Evolutionary conservation across 352 stramenopile species (phyloP).

Genomic region (Phytophthora pinifolia): DNA sequence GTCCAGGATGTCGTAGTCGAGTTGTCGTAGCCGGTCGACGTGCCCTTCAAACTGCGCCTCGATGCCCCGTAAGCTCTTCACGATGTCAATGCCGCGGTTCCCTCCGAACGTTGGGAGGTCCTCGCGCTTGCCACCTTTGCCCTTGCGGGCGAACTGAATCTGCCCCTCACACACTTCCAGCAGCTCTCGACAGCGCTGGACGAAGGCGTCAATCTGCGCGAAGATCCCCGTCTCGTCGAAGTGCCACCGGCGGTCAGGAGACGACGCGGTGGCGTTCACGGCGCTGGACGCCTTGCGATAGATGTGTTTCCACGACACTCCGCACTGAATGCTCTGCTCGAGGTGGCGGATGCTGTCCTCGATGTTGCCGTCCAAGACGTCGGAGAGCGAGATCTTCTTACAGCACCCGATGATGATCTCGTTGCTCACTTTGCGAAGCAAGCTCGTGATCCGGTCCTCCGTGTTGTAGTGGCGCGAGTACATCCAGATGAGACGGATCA

Average conservation of each 20-base stretch:
- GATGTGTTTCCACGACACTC: conserved; percentile 92
- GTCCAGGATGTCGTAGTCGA: conserved; percentile 95
- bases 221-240: conserved; percentile 96
- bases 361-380: conserved; percentile 95
- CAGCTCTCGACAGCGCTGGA: conserved; percentile 94
- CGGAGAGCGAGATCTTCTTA: conserved; percentile 82
- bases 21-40: conserved; percentile 82
- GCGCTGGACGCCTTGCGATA: conserved; percentile 65
- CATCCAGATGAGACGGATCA: conserved; percentile 94
- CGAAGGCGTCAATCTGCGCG: conserved; percentile 95
- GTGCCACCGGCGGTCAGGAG: conserved; percentile 74
- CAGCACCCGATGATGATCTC: conserved; percentile 93
- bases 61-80: conserved; percentile 92
- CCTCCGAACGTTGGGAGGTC: conserved; percentile 90
- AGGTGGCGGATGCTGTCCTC: conserved; percentile 86
- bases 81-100: conserved; percentile 91
- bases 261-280: conserved; percentile 56
- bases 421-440: conserved; percentile 94
- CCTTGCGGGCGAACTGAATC: conserved; percentile 94
- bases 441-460: conserved; percentile 90
- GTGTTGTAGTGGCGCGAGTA: conserved; percentile 95
- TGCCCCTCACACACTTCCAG: conserved; percentile 95
- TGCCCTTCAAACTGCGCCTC: conserved; percentile 92
- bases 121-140: conserved; percentile 58
- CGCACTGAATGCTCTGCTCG: conserved; percentile 92